Evolutionary conservation across 352 stramenopile genomes (phyloP), one percentile per base, ranked within the genome.

Genomic region (Phytopythium litorale): DNA sequence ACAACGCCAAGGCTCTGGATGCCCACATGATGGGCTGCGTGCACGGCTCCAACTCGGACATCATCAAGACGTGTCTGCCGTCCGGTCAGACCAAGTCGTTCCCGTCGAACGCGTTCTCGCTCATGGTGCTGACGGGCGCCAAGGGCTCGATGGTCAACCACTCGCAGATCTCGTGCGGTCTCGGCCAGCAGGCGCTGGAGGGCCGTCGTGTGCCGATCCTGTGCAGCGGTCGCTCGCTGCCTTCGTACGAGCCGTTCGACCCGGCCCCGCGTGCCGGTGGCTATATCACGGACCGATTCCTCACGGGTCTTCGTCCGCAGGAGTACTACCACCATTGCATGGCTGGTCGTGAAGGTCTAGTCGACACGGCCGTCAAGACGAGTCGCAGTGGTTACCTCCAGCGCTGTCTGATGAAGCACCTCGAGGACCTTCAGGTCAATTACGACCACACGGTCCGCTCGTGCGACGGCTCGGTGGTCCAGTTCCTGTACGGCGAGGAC

Each of bases 251-350:
- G 59, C 88, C 97, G 15, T 99, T 98, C 69, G 97, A 99, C 77
- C 93, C 97, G 38, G 97, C 92, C 40, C 97, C 98, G 23, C 80
- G 97, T 64, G 97, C 98, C 33, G 98, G 98, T 79, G 98, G 98
- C 43, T 99, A 99, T 80, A 98, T 99, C 65, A 98, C 96, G 25
- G 98, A 99, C 81, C 88, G 98, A 15, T 99, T 99, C 79, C 82
- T 99, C 42, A 99, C 98, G 45, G 98, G 98, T 52, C 74, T 98
- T 56, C 80, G 89, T 32, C 90, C 89, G 28, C 89, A 99, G 76
- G 98, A 99, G 77, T 99, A 99, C 80, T 99, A 99, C 81, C 99
- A 99, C 73, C 98, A 99, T 88, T 99, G 97, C 78, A 99, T 99
- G 98, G 97, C 97, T 64, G 98, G 98, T 18, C 86, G 98, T 67